Evolutionary conservation across 1,284 basidiomycete genomes (phyloP), one percentile per base, ranked within the genome.

Genomic region (Cutaneotrichosporon cavernicola): DNA sequence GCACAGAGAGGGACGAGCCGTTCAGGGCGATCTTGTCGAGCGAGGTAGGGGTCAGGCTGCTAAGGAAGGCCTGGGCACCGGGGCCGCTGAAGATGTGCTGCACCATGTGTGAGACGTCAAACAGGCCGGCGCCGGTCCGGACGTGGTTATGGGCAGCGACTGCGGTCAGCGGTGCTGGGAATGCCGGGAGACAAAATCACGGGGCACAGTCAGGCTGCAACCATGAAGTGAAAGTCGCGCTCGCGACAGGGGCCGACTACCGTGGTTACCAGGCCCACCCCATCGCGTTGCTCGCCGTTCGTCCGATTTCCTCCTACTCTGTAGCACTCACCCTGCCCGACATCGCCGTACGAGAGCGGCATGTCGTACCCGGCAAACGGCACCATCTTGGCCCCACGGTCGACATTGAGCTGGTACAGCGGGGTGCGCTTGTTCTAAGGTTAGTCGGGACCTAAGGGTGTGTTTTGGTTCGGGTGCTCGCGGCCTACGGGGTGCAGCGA

Each of bases 81-180:
- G 86, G 82, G 4, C 92, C 92, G 43, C 86, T 87, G 82, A 94
- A 92, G 69, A 86, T 89, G 63, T 89, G 88, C 80, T 94, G 92
- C 43, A 92, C 90, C 96, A 99, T 99, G 82, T 99, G 96, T 36
- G 92, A 92, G 40, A 99, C 97, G 77, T 99, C 96, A 78, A 99
- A 99, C 32, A 99, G 84, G 1, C 95, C 95, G 1, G 87, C 91
- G 40, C 85, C 86, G 7, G 83, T 86, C 40, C 97, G 88, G 61
- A 97, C 91, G 76, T 98, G 91, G 61, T 90, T 87, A 80, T 99
- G 96, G 69, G 92, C 95, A 2, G 90, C 88, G 59, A 93, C 93
- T 96, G 73, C 16, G 63, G 26, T 58, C 30, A 30, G 10, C 31
- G n/a, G 49, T 21, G 22, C 49, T 22, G 14, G 49, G 8, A 47